Percentiles rank a stretch among this genome's conserved stretches.
These are phyloP conservation scores for Pleurotus pulmonarius DNA, from an alignment of 768 basidiomycete genomes.

Conservation along the genomic window DNA sequence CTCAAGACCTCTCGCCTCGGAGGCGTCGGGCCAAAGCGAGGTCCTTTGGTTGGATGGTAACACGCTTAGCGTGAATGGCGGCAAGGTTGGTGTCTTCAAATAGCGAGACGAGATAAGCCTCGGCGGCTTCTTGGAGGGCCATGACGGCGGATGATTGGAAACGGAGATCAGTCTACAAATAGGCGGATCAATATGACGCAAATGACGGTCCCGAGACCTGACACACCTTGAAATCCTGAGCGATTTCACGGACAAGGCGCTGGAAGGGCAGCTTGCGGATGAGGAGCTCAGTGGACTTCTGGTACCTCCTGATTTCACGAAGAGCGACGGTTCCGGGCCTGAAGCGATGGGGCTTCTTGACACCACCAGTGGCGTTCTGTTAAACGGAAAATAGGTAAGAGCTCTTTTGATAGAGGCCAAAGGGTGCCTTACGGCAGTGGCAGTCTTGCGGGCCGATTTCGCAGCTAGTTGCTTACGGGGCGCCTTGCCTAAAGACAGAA, in stretches of 20 bases:
- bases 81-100: conserved; percentile 69
- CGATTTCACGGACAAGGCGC: conserved; percentile 75
- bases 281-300: conserved; percentile 61
- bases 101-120: conserved; percentile 71
- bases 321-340: conserved; percentile 77
- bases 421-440: conserved; percentile 25
- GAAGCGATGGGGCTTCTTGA: conserved; percentile 84
- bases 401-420: not conserved
- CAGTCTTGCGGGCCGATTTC: conserved; percentile 59
- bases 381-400: not conserved
- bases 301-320: conserved; percentile 67
- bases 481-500: conserved; percentile 41
- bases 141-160: conserved; percentile 72
- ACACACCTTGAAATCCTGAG: conserved; percentile 73
- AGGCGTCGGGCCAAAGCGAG: conserved; percentile 52
- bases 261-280: conserved; percentile 70
- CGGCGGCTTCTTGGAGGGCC: conserved; percentile 64
- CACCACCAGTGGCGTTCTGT: conserved; percentile 53
- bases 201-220: not conserved
- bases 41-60: conserved; percentile 63
- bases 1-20: conserved; percentile 35
- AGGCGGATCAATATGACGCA: not conserved
- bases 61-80: conserved; percentile 58
- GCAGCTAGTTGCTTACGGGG: conserved; percentile 60
- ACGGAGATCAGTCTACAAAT: conserved; percentile 60